Evolutionary conservation across 1,139 yeast genomes (phyloP), one percentile per base, ranked within the genome.

Genomic region (Candida pseudoviswanathii): DNA sequence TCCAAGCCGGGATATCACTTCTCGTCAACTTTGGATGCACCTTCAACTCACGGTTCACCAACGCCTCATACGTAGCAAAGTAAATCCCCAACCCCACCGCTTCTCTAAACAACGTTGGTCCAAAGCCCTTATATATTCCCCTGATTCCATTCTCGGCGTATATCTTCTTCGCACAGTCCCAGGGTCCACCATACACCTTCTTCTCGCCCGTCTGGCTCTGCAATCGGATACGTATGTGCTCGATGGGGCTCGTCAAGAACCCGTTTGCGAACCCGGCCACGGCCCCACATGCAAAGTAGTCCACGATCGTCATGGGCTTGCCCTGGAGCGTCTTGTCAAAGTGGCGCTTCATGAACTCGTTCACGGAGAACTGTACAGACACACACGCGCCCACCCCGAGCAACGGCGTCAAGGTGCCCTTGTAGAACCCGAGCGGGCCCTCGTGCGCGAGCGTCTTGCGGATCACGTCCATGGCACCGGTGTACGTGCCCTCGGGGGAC

Each of bases 311-410:
- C 52, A 79, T 70, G 3, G 77, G 70, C 33, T 67, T 65, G 45
- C 85, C 76, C 40, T 67, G 61, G 32, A 73, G 63, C 44, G 64
- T 65, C 47, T 74, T 68, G 51, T 70, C 74, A 62, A 85, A 88
- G 54, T 76, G 68, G 60, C 98, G 78, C 70, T 94, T 94, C 97
- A 92, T 90, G 61, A 79, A 89, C 66, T 94, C 98, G 64, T 92
- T 92, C 38, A 90, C 96, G 42, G 97, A 94, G 63, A 77, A 77
- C 56, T 77, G 81, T 41, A 91, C 87, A 3, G 96, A 89, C 21
- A 91, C 88, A 73, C 96, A 88, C 0, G 97, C 97, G 50, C 98
- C 98, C 36, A 91, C 95, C 41, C 97, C 98, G 41, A 91, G 71
- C 59, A 92, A 75, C 3, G 98, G 98, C 5, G 84, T 78, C 53